These are phyloP conservation scores for Naegleria gruberi DNA, from an alignment of 208 protist species.

Conservation along the genomic window DNA sequence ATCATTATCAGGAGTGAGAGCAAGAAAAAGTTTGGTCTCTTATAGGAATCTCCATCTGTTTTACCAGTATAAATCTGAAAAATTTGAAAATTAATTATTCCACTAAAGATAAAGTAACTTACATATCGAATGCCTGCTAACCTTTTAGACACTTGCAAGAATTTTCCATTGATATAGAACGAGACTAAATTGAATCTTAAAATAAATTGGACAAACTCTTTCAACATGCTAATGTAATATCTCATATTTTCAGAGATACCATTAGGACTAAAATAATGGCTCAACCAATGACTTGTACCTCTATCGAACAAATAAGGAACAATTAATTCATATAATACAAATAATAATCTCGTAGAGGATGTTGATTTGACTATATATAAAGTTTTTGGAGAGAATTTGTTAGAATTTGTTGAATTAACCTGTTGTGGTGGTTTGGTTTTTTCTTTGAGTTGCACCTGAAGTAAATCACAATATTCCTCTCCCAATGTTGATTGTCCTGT, in stretches of 20 bases:
- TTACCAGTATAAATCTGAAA: background rate
- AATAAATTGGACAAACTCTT: background rate
- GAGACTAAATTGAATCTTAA: background rate
- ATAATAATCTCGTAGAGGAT: background rate
- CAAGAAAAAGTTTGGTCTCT: background rate
- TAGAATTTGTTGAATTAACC: background rate
- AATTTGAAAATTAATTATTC: no score
- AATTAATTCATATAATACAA: background rate
- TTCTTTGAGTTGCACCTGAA: background rate
- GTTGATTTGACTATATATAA: background rate
- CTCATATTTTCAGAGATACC: background rate
- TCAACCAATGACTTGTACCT: background rate
- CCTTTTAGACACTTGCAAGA: background rate
- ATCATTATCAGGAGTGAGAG: background rate
- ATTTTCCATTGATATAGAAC: background rate
- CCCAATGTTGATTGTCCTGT: background rate
- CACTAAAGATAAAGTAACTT: no score
- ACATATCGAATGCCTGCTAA: background rate
- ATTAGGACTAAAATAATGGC: background rate
- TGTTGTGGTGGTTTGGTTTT: background rate
- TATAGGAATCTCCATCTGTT: background rate
- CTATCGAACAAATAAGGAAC: background rate
- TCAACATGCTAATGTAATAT: background rate
- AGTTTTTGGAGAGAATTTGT: background rate
- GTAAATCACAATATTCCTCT: conserved; percentile 20